Base-by-base conservation (phyloP, 2,329 filamentous ascomycete species). In the Pyrenophora teres region DNA sequence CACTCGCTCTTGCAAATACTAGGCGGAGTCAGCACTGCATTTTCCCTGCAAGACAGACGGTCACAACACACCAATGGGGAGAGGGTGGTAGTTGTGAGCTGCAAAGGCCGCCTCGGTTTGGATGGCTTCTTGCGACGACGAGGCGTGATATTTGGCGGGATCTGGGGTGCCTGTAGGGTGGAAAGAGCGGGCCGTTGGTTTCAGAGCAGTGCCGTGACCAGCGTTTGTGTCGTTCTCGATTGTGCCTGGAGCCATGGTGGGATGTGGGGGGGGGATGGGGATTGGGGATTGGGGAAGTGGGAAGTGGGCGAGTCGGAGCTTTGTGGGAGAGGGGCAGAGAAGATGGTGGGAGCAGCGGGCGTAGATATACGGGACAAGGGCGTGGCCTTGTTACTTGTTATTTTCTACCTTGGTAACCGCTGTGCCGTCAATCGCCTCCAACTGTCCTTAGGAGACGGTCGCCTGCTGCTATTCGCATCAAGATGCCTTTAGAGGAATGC, bases 31-130 rank as follows among this genome's bases (percentile, higher is more conserved):
- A 71, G 52, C 40, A 9, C 21, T 30, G 27, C 3, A 16, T 2
- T 7, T 25, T 2, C 23, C 23, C 8, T 6, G n/a, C n/a, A 2
- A 16, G 8, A 16, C 10, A 8, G 15, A 6, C 6, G 6, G 35
- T 16, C 4, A 6, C 30, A 23, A 18, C 67, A 38, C 66, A 72
- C 71, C 94, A 54, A 99, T 87, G 35, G 94, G 94, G 2, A 99
- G 84, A 13, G 94, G 94, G 77, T 97, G 92, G 82, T 99, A 99
- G 81, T 99, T 99, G 84, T 99, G 94, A 41, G 94, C 94, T 42
- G 94, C 94, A 75, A 85, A 93, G 72, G 89, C 81, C 69, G 90
- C 81, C 79, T 99, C 94, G 46, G 86, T 79, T 46, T 86, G 78
- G 73, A 97, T 95, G 65, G 94, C 93, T 64, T 83, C 81, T 51